Evolutionary conservation across 495 filamentous ascomycete species (phyloP).

Genomic region (Trypethelium eluteriae): DNA sequence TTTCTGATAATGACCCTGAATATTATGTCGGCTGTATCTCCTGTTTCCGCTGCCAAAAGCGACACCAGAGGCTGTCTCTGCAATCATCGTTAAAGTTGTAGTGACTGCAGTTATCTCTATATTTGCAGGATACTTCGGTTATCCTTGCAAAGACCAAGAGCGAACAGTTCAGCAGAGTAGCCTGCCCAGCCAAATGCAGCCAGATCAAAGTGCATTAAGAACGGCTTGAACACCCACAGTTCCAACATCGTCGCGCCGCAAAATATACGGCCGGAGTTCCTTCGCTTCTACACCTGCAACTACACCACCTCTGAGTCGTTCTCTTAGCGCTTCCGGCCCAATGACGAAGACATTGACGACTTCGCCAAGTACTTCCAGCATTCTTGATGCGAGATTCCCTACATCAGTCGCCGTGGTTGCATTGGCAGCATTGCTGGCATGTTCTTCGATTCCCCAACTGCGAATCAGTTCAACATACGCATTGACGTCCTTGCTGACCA

Average conservation of each 20-base stretch:
- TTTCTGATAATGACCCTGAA: no score
- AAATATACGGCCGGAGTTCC: slow-evolving; percentile 77
- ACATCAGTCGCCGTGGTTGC: slow-evolving; percentile 27
- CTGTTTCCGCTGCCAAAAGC: no score
- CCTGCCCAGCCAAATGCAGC: neutral
- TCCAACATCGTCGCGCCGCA: slow-evolving; percentile 71
- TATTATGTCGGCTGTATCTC: no score
- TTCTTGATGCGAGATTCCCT: slow-evolving; percentile 33
- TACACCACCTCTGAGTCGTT: slow-evolving; percentile 56
- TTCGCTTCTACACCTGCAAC: slow-evolving; percentile 45
- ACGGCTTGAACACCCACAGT: slow-evolving; percentile 75
- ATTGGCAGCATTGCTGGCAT: slow-evolving; percentile 56
- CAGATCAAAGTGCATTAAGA: slow-evolving; percentile 47
- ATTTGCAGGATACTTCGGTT: no score
- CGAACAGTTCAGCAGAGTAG: no score
- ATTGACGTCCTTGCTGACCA: slow-evolving; percentile 92
- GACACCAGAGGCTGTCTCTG: no score
- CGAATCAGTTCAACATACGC: slow-evolving; percentile 78
- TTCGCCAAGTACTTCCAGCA: slow-evolving; percentile 77
- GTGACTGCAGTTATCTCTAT: no score
- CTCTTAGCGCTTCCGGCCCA: slow-evolving; percentile 76
- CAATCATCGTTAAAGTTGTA: no score
- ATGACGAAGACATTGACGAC: slow-evolving; percentile 97
- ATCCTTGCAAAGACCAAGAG: no score
- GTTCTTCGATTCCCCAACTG: slow-evolving; percentile 50